Evolutionary conservation across 2,329 filamentous ascomycete genomes (phyloP).

Genomic region (Nigrograna mackinnonii): DNA sequence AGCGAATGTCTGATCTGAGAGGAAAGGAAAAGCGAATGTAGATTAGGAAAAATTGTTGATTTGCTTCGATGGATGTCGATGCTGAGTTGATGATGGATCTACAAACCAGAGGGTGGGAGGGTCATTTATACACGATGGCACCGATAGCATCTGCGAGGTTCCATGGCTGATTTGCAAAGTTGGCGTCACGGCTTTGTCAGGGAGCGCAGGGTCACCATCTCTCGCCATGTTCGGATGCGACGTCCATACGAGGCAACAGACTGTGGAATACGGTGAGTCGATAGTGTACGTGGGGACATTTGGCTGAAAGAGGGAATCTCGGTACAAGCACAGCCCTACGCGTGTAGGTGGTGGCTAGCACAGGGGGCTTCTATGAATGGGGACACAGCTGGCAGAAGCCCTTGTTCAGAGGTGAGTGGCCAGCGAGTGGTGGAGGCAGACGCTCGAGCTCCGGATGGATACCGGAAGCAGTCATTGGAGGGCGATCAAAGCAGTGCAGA

Average conservation of each 20-base stretch:
- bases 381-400: not conserved
- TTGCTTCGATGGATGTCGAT: constrained; percentile 2
- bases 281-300: constrained; percentile 26
- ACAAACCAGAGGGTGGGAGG: constrained; percentile 11
- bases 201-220: constrained; percentile 22
- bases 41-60: not conserved
- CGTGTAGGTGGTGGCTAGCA: constrained; percentile 7
- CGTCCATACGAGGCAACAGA: constrained; percentile 24
- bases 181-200: constrained; percentile 25
- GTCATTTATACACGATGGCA: constrained; percentile 29
- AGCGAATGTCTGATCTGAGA: constrained; percentile 34
- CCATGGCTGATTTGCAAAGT: constrained; percentile 27
- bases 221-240: constrained; percentile 17
- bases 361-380: constrained; percentile 7
- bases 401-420: not conserved
- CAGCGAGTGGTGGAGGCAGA: constrained; percentile 8
- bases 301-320: constrained; percentile 4
- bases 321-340: constrained; percentile 11
- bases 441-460: not conserved
- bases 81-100: constrained; percentile 19
- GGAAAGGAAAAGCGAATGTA: constrained; percentile 17
- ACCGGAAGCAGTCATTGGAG: too few relatives aligned
- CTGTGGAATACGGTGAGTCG: constrained; percentile 35
- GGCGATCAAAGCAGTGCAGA: too few relatives aligned
- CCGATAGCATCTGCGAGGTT: constrained; percentile 19